phyloP scores from a whole-genome alignment of 257 asterid genomes.

The Nicotiana paniculata region DNA sequence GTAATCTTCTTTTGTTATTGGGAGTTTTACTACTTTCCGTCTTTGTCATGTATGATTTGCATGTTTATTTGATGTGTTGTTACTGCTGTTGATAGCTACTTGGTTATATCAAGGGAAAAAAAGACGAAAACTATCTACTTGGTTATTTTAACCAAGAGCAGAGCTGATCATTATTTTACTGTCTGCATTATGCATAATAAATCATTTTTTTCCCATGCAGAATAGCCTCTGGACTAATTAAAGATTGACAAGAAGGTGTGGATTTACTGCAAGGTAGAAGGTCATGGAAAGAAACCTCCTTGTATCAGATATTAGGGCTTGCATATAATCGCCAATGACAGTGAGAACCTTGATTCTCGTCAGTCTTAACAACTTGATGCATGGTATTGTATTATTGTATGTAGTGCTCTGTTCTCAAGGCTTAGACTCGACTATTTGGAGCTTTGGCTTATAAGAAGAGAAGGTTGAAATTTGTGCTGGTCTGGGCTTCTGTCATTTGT shows the following conservation, averaged over 20 bases:
- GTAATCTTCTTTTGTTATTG: neutral
- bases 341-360: neutral
- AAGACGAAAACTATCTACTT: neutral
- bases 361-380: neutral
- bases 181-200: neutral
- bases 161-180: neutral
- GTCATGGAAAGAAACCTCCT: neutral
- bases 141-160: neutral
- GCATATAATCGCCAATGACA: neutral
- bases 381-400: neutral
- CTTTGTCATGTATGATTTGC: neutral
- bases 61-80: neutral
- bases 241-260: neutral
- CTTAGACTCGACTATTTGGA: neutral
- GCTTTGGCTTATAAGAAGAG: neutral
- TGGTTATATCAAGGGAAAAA: neutral
- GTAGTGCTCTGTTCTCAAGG: neutral
- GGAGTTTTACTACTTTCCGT: neutral
- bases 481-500: neutral
- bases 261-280: conserved; percentile 1
- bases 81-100: neutral
- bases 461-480: neutral
- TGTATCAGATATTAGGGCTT: neutral
- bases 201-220: neutral
- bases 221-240: neutral